phyloP scores from a whole-genome alignment of 345 rosid species.

The Dipteronia dyeriana region DNA sequence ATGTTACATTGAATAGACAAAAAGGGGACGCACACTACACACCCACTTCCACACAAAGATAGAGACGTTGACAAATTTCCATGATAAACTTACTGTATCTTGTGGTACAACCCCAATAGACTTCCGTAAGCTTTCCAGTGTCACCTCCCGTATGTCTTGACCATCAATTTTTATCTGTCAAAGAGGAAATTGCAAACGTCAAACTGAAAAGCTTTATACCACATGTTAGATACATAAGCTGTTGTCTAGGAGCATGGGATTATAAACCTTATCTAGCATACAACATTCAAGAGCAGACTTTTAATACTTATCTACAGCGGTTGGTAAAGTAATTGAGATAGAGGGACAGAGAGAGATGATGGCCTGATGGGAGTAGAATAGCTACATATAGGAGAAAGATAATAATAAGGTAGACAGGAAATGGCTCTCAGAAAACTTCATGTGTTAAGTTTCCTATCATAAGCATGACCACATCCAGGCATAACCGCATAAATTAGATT shows the following conservation, averaged over 20 bases:
- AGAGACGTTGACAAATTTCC: constrained; percentile 7
- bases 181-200: constrained; percentile 6
- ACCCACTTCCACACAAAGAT: not conserved
- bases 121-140: constrained; percentile 69
- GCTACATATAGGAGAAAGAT: too few relatives aligned
- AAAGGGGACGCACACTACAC: not conserved
- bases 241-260: not conserved
- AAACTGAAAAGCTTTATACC: not conserved
- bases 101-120: constrained; percentile 95
- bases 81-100: constrained; percentile 72
- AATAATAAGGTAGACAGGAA: too few relatives aligned
- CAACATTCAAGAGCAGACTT: not conserved
- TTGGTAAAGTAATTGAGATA: not conserved
- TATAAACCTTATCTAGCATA: not conserved
- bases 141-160: constrained; percentile 82
- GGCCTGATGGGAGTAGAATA: too few relatives aligned
- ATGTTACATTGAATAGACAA: not conserved
- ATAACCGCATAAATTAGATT: not conserved
- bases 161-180: constrained; percentile 76
- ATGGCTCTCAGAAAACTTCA: not conserved
- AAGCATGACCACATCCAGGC: not conserved
- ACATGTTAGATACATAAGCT: not conserved
- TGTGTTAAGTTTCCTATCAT: not conserved
- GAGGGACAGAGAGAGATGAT: not conserved
- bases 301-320: not conserved